Evolutionary conservation across 108 stramenopile genomes (phyloP).

Genomic region (Nitzschia inconspicua): DNA sequence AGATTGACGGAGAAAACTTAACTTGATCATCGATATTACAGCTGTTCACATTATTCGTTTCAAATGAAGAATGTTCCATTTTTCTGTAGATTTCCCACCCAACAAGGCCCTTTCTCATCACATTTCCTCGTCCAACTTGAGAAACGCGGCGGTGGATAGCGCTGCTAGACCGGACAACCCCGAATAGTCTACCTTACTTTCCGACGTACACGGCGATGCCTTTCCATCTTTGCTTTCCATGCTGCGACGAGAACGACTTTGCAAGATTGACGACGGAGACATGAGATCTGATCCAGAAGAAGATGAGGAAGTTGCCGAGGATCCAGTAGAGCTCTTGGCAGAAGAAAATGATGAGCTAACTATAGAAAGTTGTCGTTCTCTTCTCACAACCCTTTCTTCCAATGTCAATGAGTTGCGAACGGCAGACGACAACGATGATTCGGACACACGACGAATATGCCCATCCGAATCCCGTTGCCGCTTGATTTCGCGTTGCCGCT

Average conservation of each 20-base stretch:
- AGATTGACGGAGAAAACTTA: too few species aligned
- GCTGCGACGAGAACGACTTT: constrained; percentile 4
- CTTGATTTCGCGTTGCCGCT: constrained; percentile 26
- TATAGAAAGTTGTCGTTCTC: constrained; percentile 18
- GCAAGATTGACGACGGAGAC: constrained; percentile 26
- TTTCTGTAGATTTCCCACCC: not conserved
- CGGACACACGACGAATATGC: not conserved
- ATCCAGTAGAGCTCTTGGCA: too few species aligned
- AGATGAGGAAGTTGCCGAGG: too few species aligned
- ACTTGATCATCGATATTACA: too few species aligned
- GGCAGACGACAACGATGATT: constrained; percentile 11
- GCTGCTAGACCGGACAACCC: constrained; percentile 36
- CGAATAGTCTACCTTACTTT: constrained; percentile 14
- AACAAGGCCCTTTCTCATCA: not conserved
- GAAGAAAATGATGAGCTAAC: too few species aligned
- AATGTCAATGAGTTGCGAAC: constrained; percentile 18
- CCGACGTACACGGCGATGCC: not conserved
- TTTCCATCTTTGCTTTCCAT: not conserved
- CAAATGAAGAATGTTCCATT: not conserved
- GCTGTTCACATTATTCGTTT: too few species aligned
- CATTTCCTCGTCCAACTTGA: constrained; percentile 27
- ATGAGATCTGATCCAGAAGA: not conserved
- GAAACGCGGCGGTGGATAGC: constrained; percentile 37
- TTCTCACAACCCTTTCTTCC: constrained; percentile 28
- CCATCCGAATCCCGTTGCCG: constrained; percentile 23